Base-by-base conservation (phyloP, 2,329 filamentous ascomycete species). In the Trematosphaeria pertusa region DNA sequence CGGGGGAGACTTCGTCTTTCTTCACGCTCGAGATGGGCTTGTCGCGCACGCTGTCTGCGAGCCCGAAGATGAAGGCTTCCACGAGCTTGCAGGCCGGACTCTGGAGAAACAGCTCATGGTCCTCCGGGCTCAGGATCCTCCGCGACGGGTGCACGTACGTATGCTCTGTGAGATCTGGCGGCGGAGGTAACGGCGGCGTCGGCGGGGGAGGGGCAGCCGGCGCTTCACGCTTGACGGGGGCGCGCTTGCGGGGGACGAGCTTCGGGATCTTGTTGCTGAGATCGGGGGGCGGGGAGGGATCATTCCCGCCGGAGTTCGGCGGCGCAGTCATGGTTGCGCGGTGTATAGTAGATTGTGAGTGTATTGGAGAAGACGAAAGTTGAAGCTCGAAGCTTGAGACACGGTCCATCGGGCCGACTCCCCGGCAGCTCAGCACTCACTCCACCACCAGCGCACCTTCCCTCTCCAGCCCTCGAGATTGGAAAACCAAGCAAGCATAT, bases 1-100 rank as follows among this genome's bases (percentile, higher is more conserved):
- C 72, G 12, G 79, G 75, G 54, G 87, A 84, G n/a, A 85, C 72
- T 33, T 82, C 77, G n/a, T 81, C 75, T 19, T 79, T 78, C 48
- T 84, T 73, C 5, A 87, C 77, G 24, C 74, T 71, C 2, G 87
- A 87, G 52, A 87, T 81, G 5, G 87, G 84, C 20, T 79, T 83
- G 64, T 89, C 86, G 38, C 84, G 77, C 34, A 96, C 89, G 3
- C 88, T 85, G 62, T 97, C 92, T 34, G 91, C 87, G 17, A 99
- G 83, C 8, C 84, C 83, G 72, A 96, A 97, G 52, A 97, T 81
- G 74, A 96, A 99, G 15, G 89, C 85, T 47, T 89, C 77, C 33
- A 99, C 81, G 31, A 97, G 81, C 6, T 78, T 79, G 70, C 89
- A 88, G 5, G 92, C 87, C 0, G 87, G 79, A 0, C 92, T 97